phyloP scores from a whole-genome alignment of 768 basidiomycete genomes.

The Aureoboletus auriporus region DNA sequence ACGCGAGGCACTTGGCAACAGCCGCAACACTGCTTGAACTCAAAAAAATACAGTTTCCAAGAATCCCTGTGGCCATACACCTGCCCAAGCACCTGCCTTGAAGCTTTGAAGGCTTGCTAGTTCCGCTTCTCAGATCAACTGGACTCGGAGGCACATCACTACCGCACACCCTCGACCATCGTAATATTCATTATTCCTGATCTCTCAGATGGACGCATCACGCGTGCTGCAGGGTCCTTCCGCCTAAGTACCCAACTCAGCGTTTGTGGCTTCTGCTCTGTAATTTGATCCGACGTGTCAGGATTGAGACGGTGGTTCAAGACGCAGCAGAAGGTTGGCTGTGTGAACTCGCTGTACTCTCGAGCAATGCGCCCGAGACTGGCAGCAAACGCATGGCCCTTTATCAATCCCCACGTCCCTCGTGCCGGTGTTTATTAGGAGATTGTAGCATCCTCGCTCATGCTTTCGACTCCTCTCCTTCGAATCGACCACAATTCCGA shows the following conservation, averaged over 20 bases:
- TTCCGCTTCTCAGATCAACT: no score
- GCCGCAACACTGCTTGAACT: no score
- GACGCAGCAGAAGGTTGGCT: not conserved
- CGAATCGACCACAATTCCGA: not conserved
- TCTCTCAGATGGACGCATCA: constrained; percentile 4
- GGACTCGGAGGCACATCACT: no score
- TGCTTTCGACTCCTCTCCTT: not conserved
- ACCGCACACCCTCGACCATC: constrained; percentile 4
- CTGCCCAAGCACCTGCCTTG: no score
- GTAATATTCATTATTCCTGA: not conserved
- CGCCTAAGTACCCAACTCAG: not conserved
- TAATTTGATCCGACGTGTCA: constrained; percentile 4
- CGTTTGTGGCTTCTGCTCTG: not conserved
- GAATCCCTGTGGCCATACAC: no score
- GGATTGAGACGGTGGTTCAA: not conserved
- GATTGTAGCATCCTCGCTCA: not conserved
- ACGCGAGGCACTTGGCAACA: no score
- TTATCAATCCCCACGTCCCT: not conserved
- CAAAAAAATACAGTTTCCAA: no score
- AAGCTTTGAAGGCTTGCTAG: no score
- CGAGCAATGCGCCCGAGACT: not conserved
- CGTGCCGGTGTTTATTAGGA: constrained; percentile 6
- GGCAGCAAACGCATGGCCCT: constrained; percentile 6
- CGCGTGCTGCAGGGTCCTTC: constrained; percentile 16
- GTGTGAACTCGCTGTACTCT: not conserved